Conservation (phyloP, 2,329 filamentous ascomycete species). For the Cladosporium austrohemisphaericum region DNA sequence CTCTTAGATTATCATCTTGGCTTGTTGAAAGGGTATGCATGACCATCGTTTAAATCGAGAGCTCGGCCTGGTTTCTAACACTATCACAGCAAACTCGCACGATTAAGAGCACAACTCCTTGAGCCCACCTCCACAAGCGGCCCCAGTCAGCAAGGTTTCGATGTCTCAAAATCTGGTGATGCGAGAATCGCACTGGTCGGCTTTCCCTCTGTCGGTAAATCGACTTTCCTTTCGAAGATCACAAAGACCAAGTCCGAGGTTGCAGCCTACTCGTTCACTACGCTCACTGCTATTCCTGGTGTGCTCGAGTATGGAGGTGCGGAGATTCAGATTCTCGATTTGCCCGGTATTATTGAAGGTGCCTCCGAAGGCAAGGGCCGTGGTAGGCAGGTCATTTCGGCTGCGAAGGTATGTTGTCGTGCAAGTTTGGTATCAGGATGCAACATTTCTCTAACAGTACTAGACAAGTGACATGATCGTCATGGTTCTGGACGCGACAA, state of each 20-base stretch:
- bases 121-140: slow-evolving; percentile 77
- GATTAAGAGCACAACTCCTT: slow-evolving; percentile 87
- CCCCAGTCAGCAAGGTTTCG: slow-evolving; percentile 76
- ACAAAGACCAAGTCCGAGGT: slow-evolving; percentile 97
- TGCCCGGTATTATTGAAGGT: slow-evolving; percentile 97
- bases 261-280: slow-evolving; percentile 95
- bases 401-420: slow-evolving; percentile 67
- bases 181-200: slow-evolving; percentile 94
- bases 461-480: slow-evolving; percentile 90
- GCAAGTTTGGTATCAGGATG: too few relatives aligned
- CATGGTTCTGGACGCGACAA: slow-evolving; percentile 96
- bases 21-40: slow-evolving; percentile 82
- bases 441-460: neutral
- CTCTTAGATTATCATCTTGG: slow-evolving; percentile 90
- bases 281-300: slow-evolving; percentile 92
- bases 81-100: slow-evolving; percentile 76
- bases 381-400: slow-evolving; percentile 93
- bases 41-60: neutral
- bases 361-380: slow-evolving; percentile 92
- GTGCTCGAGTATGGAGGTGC: slow-evolving; percentile 97
- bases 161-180: slow-evolving; percentile 92
- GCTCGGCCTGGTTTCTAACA: slow-evolving; percentile 22
- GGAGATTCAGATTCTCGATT: slow-evolving; percentile 95
- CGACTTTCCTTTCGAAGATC: slow-evolving; percentile 97
- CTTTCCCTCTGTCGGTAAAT: slow-evolving; percentile 99